Percentiles rank a stretch among this genome's conserved stretches.
Evolutionary conservation across 164 flowering plant species (phyloP).

Genomic region (Vitis riparia): DNA sequence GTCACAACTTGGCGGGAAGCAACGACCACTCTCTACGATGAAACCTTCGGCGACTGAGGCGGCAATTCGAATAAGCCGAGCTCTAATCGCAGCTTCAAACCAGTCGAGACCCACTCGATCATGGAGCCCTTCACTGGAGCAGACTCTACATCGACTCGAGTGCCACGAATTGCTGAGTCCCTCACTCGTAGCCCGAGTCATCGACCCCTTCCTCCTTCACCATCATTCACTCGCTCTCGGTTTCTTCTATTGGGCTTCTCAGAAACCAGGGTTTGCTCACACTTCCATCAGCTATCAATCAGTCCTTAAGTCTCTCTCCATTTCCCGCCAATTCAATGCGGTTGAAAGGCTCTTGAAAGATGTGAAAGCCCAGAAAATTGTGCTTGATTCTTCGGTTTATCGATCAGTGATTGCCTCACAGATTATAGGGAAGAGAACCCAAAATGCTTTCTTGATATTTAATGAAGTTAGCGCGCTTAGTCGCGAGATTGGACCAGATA

Average conservation of each 20-base stretch:
- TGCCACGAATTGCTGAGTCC: constrained; percentile 59
- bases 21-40: constrained; percentile 12
- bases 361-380: constrained; percentile 32
- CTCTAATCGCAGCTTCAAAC: constrained; percentile 48
- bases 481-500: constrained; percentile 32
- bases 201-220: constrained; percentile 64
- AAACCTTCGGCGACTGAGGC: constrained; percentile 23
- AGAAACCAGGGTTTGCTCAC: constrained; percentile 69
- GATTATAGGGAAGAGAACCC: constrained; percentile 42
- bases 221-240: constrained; percentile 74
- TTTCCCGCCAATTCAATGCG: constrained; percentile 57
- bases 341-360: constrained; percentile 40
- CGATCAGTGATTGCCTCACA: constrained; percentile 36
- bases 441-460: constrained; percentile 45
- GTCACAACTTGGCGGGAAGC: background rate
- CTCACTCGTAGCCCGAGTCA: constrained; percentile 64
- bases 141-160: constrained; percentile 58
- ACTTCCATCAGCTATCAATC: constrained; percentile 58
- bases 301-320: constrained; percentile 61
- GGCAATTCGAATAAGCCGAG: constrained; percentile 52
- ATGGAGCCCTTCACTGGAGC: constrained; percentile 68
- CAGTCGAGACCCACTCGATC: constrained; percentile 30
- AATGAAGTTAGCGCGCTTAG: constrained; percentile 22
- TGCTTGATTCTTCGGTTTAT: constrained; percentile 46
- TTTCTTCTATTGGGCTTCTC: constrained; percentile 87